Evolutionary conservation across 2,329 filamentous ascomycete genomes (phyloP).

Genomic region (Hymenoscyphus albidus): DNA sequence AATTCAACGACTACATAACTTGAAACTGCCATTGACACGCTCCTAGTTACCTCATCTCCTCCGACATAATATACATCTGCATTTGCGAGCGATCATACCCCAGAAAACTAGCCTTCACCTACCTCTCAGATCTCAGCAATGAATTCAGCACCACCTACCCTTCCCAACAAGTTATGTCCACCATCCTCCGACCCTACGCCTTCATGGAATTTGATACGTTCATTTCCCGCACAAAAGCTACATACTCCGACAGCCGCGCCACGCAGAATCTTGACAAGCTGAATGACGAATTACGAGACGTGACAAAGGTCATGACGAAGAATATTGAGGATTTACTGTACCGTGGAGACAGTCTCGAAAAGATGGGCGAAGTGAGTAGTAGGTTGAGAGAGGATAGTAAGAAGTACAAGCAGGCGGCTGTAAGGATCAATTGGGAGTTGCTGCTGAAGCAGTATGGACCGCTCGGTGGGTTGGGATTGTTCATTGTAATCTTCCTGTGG

Average conservation of each 20-base stretch:
- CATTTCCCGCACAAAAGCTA: constrained; percentile 86
- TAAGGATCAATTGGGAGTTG: constrained; percentile 97
- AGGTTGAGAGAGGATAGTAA: constrained; percentile 86
- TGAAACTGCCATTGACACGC: neutral
- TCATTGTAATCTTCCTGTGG: constrained; percentile 84
- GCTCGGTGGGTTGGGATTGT: constrained; percentile 73
- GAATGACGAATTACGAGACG: constrained; percentile 95
- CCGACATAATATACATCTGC: constrained; percentile 84
- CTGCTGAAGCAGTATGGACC: constrained; percentile 96
- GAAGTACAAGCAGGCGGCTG: constrained; percentile 89
- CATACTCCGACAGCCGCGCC: constrained; percentile 89
- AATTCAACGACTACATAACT: neutral
- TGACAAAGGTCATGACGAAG: constrained; percentile 99
- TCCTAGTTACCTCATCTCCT: constrained; percentile 74
- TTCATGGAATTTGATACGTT: constrained; percentile 99
- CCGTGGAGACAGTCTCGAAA: constrained; percentile 86
- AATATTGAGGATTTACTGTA: constrained; percentile 98
- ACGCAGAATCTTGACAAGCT: constrained; percentile 90
- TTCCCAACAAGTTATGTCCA: constrained; percentile 65
- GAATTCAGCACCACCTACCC: constrained; percentile 90
- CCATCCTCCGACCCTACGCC: constrained; percentile 81
- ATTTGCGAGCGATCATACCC: constrained; percentile 93
- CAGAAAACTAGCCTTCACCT: constrained; percentile 96
- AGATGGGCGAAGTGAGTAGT: constrained; percentile 93
- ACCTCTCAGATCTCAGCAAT: constrained; percentile 84